Conservation (phyloP, 2,329 filamentous ascomycete species). For the Nemania bipapillata region DNA sequence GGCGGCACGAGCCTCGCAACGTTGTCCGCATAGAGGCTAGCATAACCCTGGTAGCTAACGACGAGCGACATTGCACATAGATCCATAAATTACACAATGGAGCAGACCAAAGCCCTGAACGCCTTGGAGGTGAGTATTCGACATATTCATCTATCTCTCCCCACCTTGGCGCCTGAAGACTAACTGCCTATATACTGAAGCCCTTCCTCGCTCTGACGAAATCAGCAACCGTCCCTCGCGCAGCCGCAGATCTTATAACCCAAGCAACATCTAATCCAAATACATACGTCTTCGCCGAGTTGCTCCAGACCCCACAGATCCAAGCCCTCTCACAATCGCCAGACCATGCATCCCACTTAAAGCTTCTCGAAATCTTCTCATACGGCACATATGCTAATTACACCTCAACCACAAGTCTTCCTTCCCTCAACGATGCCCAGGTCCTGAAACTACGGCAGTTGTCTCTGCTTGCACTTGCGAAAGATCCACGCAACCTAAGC, state of each 20-base stretch:
- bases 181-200: constrained; percentile 55
- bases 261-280: constrained; percentile 90
- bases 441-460: constrained; percentile 88
- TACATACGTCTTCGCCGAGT: constrained; percentile 92
- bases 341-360: constrained; percentile 73
- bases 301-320: constrained; percentile 83
- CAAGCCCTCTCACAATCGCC: constrained; percentile 72
- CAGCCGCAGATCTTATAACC: constrained; percentile 84
- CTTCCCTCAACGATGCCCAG: constrained; percentile 77
- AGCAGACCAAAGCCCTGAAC: constrained; percentile 75
- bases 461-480: constrained; percentile 83
- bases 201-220: constrained; percentile 92
- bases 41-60: neutral
- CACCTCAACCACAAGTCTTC: constrained; percentile 65
- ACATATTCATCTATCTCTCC: constrained; percentile 4
- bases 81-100: constrained; percentile 65
- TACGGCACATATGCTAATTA: constrained; percentile 90
- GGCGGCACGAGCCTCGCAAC: constrained; percentile 23
- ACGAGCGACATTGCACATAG: constrained; percentile 15
- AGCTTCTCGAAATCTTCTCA: constrained; percentile 86
- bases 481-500: constrained; percentile 72
- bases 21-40: constrained; percentile 26
- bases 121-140: constrained; percentile 66
- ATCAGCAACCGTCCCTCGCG: constrained; percentile 82
- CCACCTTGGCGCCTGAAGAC: neutral